These are phyloP conservation scores for Apiospora rasikravindrae DNA, from an alignment of 2,329 filamentous ascomycete species.

Conservation along the genomic window DNA sequence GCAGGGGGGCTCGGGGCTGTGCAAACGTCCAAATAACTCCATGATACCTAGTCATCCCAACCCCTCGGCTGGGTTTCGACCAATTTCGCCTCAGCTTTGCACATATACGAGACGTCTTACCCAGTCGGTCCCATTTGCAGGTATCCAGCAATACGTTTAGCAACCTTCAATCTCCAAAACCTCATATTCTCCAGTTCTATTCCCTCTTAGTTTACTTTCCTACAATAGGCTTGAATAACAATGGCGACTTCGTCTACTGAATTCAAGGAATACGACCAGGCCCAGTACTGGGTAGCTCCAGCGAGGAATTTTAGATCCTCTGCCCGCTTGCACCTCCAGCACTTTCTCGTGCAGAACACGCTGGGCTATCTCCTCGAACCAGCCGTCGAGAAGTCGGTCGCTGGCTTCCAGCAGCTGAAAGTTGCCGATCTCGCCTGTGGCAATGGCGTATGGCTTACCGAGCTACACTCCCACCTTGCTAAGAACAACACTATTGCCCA, in stretches of 20 bases:
- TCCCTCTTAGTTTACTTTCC: too few relatives aligned
- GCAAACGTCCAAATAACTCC: too few relatives aligned
- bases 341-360: constrained; percentile 34
- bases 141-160: too few relatives aligned
- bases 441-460: constrained; percentile 32
- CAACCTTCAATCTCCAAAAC: too few relatives aligned
- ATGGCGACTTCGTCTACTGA: neutral
- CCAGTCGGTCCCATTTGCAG: too few relatives aligned
- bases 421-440: constrained; percentile 34
- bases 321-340: constrained; percentile 34
- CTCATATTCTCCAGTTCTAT: too few relatives aligned
- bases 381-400: constrained; percentile 15
- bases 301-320: constrained; percentile 32
- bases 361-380: constrained; percentile 28
- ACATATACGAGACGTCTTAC: too few relatives aligned
- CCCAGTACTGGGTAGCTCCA: constrained; percentile 29
- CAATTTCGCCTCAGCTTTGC: too few relatives aligned
- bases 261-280: too few relatives aligned
- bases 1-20: too few relatives aligned
- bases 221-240: neutral
- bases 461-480: constrained; percentile 20
- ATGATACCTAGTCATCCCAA: too few relatives aligned
- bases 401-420: neutral
- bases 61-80: too few relatives aligned
- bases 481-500: constrained; percentile 12